A percentile compares a stretch with the other conserved stretches of the same genome.
Evolutionary conservation across 441 rosid species (phyloP).

Genomic region (Erodium trifolium): DNA sequence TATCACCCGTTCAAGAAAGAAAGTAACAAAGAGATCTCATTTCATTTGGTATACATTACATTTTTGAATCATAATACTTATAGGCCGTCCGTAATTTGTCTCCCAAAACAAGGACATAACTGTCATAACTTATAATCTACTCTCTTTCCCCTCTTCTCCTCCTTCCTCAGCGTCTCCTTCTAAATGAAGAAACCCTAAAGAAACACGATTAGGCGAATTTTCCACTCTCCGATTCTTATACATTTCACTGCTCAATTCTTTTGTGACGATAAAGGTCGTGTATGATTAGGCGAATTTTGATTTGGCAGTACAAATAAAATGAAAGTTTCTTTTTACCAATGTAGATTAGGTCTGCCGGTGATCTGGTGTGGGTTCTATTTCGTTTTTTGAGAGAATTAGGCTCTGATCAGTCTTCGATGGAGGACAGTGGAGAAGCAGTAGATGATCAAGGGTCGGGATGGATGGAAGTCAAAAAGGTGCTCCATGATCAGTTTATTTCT

Average conservation of each 20-base stretch:
- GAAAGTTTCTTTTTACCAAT: background rate
- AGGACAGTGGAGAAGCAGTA: slow-evolving; percentile 34
- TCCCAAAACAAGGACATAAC: background rate
- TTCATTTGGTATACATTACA: too few relatives aligned
- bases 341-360: slow-evolving; percentile 1
- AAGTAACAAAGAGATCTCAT: too few relatives aligned
- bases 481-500: slow-evolving; percentile 13
- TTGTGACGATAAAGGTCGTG: background rate
- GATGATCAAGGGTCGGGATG: slow-evolving; percentile 75
- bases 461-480: slow-evolving; percentile 65
- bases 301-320: background rate
- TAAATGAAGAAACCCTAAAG: background rate
- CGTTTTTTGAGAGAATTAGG: slow-evolving; percentile 10
- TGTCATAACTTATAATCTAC: background rate
- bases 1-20: too few relatives aligned
- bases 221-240: background rate
- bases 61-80: too few relatives aligned
- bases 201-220: background rate
- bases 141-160: background rate
- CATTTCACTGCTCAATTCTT: background rate
- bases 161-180: slow-evolving; percentile 4
- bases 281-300: background rate
- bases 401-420: slow-evolving; percentile 34
- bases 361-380: slow-evolving; percentile 4
- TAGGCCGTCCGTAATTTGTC: background rate